Evolutionary conservation across 345 rosid genomes (phyloP).

Genomic region (Physaria fendleri): DNA sequence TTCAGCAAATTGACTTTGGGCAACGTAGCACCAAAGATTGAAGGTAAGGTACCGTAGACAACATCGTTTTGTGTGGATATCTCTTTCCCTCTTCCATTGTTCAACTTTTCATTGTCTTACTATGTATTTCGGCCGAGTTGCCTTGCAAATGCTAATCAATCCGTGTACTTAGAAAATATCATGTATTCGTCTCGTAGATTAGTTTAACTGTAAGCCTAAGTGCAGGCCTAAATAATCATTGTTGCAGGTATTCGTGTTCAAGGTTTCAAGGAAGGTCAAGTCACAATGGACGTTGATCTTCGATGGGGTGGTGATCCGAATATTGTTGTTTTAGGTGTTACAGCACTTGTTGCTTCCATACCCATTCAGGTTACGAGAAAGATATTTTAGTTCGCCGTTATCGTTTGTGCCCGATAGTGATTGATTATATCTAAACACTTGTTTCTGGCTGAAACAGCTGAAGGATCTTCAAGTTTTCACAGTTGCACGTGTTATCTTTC

Average conservation of each 20-base stretch:
- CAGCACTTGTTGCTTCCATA: conserved; percentile 94
- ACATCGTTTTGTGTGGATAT: neutral
- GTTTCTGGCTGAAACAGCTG: conserved; percentile 49
- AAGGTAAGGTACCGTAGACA: conserved; percentile 45
- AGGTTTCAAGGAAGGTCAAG: conserved; percentile 93
- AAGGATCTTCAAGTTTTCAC: conserved; percentile 98
- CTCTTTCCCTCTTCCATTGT: neutral
- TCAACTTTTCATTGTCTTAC: neutral
- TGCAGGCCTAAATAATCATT: conserved; percentile 15
- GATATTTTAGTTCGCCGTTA: neutral
- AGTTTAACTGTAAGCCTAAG: neutral
- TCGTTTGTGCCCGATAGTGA: neutral
- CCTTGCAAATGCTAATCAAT: neutral
- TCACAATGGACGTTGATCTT: conserved; percentile 92
- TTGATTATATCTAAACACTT: conserved; percentile 1
- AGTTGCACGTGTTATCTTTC: conserved; percentile 89
- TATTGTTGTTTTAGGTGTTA: conserved; percentile 84
- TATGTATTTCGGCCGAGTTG: neutral
- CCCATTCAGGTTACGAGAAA: conserved; percentile 77
- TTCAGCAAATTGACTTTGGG: conserved; percentile 88
- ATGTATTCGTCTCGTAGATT: no score
- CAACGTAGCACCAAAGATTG: conserved; percentile 95
- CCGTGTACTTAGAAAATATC: neutral
- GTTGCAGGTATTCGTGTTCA: conserved; percentile 91
- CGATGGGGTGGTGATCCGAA: conserved; percentile 99